These are phyloP conservation scores for Vaccinium myrtillus DNA, from an alignment of 148 eudicot species.

Conservation along the genomic window DNA sequence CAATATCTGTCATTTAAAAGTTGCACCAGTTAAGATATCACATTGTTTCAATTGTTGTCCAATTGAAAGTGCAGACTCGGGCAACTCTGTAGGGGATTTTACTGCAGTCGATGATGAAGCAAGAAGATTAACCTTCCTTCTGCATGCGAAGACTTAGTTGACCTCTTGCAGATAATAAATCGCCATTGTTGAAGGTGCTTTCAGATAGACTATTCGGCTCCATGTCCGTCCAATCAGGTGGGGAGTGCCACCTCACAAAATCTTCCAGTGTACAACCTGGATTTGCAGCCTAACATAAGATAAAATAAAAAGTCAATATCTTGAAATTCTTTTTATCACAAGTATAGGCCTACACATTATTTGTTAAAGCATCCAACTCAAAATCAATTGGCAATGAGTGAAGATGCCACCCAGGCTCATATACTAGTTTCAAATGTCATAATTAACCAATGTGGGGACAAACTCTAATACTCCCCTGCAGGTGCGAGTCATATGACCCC, in stretches of 20 bases:
- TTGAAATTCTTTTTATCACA: not conserved
- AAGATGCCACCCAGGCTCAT: no score
- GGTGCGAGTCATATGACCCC: no score
- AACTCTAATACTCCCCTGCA: no score
- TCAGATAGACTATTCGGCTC: slow-evolving; percentile 42
- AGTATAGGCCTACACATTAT: not conserved
- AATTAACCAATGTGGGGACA: no score
- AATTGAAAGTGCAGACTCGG: not conserved
- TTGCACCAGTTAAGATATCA: not conserved
- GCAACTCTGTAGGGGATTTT: not conserved
- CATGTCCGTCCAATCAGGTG: slow-evolving; percentile 88
- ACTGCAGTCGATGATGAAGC: not conserved
- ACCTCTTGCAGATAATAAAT: slow-evolving; percentile 59
- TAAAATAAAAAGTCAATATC: slow-evolving; percentile 3
- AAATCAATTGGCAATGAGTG: no score
- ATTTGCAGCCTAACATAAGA: slow-evolving; percentile 77
- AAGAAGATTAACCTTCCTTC: slow-evolving; percentile 69
- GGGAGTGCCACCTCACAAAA: slow-evolving; percentile 99
- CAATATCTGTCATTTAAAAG: not conserved
- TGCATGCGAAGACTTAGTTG: slow-evolving; percentile 89
- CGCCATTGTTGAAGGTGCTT: slow-evolving; percentile 35
- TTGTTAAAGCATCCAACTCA: no score
- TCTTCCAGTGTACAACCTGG: slow-evolving; percentile 98
- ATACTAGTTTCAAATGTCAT: no score
- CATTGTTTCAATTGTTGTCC: not conserved